Evolutionary conservation across 441 rosid species (phyloP).

Genomic region (Gossypium davidsonii): DNA sequence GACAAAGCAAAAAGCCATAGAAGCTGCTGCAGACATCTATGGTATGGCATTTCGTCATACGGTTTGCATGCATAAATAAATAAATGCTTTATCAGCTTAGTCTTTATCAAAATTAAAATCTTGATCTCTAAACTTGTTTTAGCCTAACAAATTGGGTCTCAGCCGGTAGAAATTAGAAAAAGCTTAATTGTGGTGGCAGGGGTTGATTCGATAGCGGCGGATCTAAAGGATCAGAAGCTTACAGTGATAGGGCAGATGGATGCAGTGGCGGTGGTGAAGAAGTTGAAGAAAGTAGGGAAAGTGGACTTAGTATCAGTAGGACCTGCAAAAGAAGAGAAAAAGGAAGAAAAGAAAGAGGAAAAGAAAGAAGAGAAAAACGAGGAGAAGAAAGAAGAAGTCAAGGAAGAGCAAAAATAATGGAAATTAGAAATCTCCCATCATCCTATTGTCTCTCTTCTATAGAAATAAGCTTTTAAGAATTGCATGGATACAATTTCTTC

Average conservation of each 20-base stretch:
- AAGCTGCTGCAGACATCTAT: conserved; percentile 84
- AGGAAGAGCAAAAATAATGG: neutral
- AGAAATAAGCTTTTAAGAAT: neutral
- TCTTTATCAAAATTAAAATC: neutral
- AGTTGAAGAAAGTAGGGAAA: conserved; percentile 87
- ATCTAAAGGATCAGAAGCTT: conserved; percentile 82
- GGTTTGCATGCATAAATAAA: neutral
- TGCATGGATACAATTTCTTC: neutral
- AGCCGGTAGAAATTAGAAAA: neutral
- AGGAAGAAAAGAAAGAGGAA: conserved; percentile 65
- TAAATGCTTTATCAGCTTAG: neutral
- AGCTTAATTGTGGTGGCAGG: conserved; percentile 30
- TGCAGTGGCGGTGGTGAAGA: conserved; percentile 77
- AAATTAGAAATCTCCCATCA: neutral
- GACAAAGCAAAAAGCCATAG: conserved; percentile 87
- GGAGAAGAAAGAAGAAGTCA: conserved; percentile 35
- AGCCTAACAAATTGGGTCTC: neutral
- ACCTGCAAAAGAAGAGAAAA: conserved; percentile 92
- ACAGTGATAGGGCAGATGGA: conserved; percentile 89
- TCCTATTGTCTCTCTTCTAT: neutral
- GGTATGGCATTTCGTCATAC: conserved; percentile 32
- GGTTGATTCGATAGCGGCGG: conserved; percentile 89
- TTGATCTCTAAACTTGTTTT: neutral
- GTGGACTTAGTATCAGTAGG: conserved; percentile 85
- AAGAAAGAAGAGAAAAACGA: conserved; percentile 54